Evolutionary conservation across 208 protist species (phyloP).

Genomic region (Leishmania aethiopica): DNA sequence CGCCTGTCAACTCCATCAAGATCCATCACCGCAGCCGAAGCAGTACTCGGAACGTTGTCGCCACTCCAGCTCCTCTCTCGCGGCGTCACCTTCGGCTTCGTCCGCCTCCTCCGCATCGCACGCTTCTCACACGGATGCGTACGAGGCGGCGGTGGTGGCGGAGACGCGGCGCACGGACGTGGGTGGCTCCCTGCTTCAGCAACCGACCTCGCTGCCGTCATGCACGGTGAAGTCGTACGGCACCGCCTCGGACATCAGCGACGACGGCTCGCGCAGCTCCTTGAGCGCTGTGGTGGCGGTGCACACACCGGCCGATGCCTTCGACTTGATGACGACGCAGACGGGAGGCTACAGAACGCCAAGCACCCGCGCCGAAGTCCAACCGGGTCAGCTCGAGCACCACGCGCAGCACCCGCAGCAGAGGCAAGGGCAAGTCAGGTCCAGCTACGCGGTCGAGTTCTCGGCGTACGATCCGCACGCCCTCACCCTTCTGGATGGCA

Average conservation of each 20-base stretch:
- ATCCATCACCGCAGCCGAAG: background rate
- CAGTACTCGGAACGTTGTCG: background rate
- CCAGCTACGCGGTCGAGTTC: background rate
- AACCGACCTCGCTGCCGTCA: background rate
- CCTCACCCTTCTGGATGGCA: background rate
- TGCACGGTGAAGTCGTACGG: conserved; percentile 19
- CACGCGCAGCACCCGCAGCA: background rate
- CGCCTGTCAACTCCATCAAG: background rate
- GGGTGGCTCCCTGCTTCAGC: conserved; percentile 9
- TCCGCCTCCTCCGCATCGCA: background rate
- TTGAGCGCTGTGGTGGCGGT: conserved; percentile 4
- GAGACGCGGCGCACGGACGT: background rate
- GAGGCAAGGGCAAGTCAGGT: background rate
- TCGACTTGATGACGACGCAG: background rate
- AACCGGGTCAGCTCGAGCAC: background rate
- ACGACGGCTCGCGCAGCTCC: conserved; percentile 7
- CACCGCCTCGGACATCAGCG: conserved; percentile 13
- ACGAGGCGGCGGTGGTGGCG: background rate
- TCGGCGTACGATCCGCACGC: background rate
- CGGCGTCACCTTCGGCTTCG: background rate
- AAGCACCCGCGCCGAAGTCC: background rate
- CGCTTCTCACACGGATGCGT: background rate
- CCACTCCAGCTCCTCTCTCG: background rate
- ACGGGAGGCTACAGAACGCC: background rate
- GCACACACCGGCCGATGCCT: background rate